phyloP scores from a whole-genome alignment of 2,329 filamentous ascomycete genomes.

The Sporothrix schenckii region DNA sequence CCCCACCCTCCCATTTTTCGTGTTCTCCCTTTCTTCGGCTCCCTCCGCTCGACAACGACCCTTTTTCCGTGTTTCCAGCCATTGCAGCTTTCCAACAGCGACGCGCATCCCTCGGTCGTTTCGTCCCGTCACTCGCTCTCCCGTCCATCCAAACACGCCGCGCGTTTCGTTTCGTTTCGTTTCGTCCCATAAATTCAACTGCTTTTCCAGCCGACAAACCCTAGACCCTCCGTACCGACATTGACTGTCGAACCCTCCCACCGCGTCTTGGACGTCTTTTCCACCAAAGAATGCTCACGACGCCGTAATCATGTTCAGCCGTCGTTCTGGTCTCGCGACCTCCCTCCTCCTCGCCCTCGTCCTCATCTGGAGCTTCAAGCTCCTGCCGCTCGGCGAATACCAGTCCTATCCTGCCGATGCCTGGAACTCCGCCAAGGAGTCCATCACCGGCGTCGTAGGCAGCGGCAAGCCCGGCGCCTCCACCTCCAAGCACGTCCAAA shows the following conservation, averaged over 20 bases:
- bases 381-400: constrained; percentile 22
- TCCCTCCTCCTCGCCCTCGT: constrained; percentile 28
- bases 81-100: not conserved
- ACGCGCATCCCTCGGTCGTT: not conserved
- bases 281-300: constrained; percentile 10
- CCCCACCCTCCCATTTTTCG: not conserved
- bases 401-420: constrained; percentile 32
- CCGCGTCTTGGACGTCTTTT: too few species aligned
- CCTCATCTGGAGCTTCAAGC: constrained; percentile 34
- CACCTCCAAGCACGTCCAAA: constrained; percentile 32
- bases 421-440: constrained; percentile 35
- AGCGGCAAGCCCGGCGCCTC: not conserved
- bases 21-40: not conserved
- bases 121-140: not conserved
- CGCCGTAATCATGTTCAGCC: constrained; percentile 32
- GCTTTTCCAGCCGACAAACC: too few species aligned
- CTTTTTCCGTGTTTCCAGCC: not conserved
- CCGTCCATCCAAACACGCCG: not conserved
- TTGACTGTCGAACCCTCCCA: too few species aligned
- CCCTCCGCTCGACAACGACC: not conserved
- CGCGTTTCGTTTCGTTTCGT: constrained; percentile 12
- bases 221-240: too few species aligned
- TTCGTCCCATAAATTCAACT: not conserved
- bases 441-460: constrained; percentile 12
- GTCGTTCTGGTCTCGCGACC: constrained; percentile 32